A percentile compares a stretch with the other conserved stretches of the same genome.
These are phyloP conservation scores for Colletotrichum sojae DNA, from an alignment of 2,329 filamentous ascomycete species.

Conservation along the genomic window DNA sequence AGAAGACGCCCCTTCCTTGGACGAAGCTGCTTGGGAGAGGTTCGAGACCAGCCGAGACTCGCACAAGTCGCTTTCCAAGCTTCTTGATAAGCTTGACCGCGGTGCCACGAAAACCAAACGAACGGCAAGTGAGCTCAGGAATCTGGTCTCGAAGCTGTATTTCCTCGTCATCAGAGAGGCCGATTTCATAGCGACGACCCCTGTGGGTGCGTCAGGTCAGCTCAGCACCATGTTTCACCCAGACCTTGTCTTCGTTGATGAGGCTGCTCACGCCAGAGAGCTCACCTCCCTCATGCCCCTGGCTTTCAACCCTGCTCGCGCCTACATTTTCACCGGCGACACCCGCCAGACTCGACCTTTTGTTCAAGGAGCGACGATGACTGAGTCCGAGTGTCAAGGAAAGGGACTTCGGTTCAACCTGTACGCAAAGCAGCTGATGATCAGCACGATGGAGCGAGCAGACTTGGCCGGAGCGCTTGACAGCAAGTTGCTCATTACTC, in stretches of 20 bases:
- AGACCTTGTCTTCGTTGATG: constrained; percentile 88
- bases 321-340: constrained; percentile 63
- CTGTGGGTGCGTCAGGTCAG: constrained; percentile 53
- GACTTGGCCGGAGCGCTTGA: constrained; percentile 50
- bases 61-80: constrained; percentile 52
- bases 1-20: constrained; percentile 52
- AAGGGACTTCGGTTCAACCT: constrained; percentile 16
- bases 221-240: constrained; percentile 75
- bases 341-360: constrained; percentile 61
- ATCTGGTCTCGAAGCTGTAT: constrained; percentile 54
- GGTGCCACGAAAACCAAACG: constrained; percentile 40
- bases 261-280: constrained; percentile 66
- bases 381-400: background rate
- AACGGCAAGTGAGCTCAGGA: constrained; percentile 44
- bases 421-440: constrained; percentile 38
- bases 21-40: constrained; percentile 59
- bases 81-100: constrained; percentile 50
- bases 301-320: constrained; percentile 57
- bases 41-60: constrained; percentile 50
- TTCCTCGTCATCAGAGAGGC: constrained; percentile 53
- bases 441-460: constrained; percentile 58
- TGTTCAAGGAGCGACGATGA: constrained; percentile 47
- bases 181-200: constrained; percentile 63
- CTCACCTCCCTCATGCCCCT: constrained; percentile 61
- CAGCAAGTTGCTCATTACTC: constrained; percentile 53